phyloP scores from a whole-genome alignment of 2,329 filamentous ascomycete species.

The Dissoconium aciculare region DNA sequence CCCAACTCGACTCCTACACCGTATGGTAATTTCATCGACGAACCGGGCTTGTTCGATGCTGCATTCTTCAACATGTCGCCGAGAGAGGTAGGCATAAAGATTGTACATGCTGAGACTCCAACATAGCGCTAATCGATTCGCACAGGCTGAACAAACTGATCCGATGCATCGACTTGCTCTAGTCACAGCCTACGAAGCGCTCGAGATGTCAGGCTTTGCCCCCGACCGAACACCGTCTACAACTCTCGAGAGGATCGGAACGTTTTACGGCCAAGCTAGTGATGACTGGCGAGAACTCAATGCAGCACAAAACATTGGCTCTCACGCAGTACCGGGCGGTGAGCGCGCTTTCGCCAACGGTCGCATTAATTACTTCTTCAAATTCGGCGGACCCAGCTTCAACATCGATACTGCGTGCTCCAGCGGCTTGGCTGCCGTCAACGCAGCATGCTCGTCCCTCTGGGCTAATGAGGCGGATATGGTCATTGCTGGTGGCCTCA shows the following conservation, averaged over 20 bases:
- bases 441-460: constrained; percentile 13
- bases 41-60: constrained; percentile 27
- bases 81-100: too few relatives aligned
- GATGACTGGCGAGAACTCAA: constrained; percentile 23
- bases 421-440: constrained; percentile 1
- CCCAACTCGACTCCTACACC: constrained; percentile 14
- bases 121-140: too few relatives aligned
- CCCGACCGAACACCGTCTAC: constrained; percentile 20
- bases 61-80: constrained; percentile 29
- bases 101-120: too few relatives aligned
- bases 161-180: constrained; percentile 7
- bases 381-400: not conserved
- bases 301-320: constrained; percentile 14
- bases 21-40: constrained; percentile 27
- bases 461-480: constrained; percentile 20
- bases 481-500: constrained; percentile 19
- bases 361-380: constrained; percentile 11
- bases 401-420: constrained; percentile 1
- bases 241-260: constrained; percentile 18
- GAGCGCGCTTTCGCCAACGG: constrained; percentile 18
- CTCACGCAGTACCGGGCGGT: constrained; percentile 16
- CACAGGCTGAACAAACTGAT: constrained; percentile 8
- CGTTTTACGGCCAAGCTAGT: constrained; percentile 22
- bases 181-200: constrained; percentile 10
- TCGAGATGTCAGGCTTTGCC: constrained; percentile 10